Evolutionary conservation across 2,329 filamentous ascomycete genomes (phyloP), one percentile per base, ranked within the genome.

Genomic region (Aspergillus ochraceoroseus): DNA sequence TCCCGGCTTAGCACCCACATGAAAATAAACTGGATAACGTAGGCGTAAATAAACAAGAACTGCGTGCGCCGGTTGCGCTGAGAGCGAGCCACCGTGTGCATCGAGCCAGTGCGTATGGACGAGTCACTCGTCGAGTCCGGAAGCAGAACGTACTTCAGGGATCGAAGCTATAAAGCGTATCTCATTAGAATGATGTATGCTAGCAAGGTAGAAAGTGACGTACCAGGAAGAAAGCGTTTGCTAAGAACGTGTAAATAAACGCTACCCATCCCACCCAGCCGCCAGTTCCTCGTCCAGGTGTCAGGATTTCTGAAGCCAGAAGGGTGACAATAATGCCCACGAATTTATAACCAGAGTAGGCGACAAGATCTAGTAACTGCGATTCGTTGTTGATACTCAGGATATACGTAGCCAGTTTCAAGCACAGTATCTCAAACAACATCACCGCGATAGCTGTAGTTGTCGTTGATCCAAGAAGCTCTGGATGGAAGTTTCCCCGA

Each of bases 261-360:
- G 95, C 76, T 6, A 76, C 69, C 89, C 90, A 96, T 55, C 87
- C 86, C 37, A 88, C 72, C 86, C 85, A 94, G 39, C 87, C 85
- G 34, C 89, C 84, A 2, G 87, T 92, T 14, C 90, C 85, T 56
- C 82, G 79, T 30, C 88, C 84, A 8, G 81, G 80, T 41, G 83
- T 94, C 50, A 86, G 67, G 11, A 87, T 74, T 64, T 94, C 86
- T 11, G 86, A 82, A 12, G 90, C 70, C 8, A 85, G 76, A 47
- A 96, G 80, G 0, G 89, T 95, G 34, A 86, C 76, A 46, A 98
- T 98, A 53, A 95, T 88, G 20, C 90, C 92, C 18, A 98, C 90
- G 59, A 98, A 98, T 66, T 98, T 98, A 71, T 98, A 98, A 13
- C 94, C 94, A 2, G 85, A 90, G 69, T 98, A 98, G 4, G 94